A percentile compares a stretch with the other conserved stretches of the same genome.
Evolutionary conservation across 352 stramenopile genomes (phyloP).

Genomic region (Pythium diclinum): DNA sequence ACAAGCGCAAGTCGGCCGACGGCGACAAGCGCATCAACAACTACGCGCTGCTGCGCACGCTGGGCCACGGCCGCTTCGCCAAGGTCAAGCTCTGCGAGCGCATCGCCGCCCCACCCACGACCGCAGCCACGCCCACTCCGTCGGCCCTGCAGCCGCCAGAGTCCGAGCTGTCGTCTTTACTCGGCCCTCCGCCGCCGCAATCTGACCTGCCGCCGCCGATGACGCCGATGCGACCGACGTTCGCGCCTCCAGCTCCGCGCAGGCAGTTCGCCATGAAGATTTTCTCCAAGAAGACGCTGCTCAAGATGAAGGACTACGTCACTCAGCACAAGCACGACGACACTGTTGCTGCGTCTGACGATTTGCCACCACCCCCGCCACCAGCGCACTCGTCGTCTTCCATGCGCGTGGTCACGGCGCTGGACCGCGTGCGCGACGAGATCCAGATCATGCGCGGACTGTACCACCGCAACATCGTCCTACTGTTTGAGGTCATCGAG

Average conservation of each 20-base stretch:
- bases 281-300: conserved; percentile 72
- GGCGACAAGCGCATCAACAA: conserved; percentile 77
- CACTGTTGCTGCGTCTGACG: background rate
- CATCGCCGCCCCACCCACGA: conserved; percentile 19
- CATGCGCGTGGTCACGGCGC: conserved; percentile 75
- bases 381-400: background rate
- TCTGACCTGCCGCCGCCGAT: conserved; percentile 9
- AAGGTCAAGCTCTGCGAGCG: conserved; percentile 86
- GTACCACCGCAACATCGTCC: conserved; percentile 89
- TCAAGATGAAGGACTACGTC: conserved; percentile 79
- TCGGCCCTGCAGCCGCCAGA: background rate
- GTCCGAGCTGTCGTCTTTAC: background rate
- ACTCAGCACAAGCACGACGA: conserved; percentile 12
- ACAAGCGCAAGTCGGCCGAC: conserved; percentile 43
- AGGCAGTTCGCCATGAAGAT: conserved; percentile 83
- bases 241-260: conserved; percentile 17
- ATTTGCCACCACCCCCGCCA: background rate
- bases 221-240: conserved; percentile 5
- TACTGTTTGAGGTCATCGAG: conserved; percentile 91
- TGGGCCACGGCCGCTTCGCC: conserved; percentile 78
- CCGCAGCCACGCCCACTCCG: background rate
- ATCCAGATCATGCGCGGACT: conserved; percentile 86
- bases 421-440: conserved; percentile 81
- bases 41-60: conserved; percentile 62
- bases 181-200: background rate